Evolutionary conservation across 352 stramenopile species (phyloP).

Genomic region (Labyrinthula sp.): DNA sequence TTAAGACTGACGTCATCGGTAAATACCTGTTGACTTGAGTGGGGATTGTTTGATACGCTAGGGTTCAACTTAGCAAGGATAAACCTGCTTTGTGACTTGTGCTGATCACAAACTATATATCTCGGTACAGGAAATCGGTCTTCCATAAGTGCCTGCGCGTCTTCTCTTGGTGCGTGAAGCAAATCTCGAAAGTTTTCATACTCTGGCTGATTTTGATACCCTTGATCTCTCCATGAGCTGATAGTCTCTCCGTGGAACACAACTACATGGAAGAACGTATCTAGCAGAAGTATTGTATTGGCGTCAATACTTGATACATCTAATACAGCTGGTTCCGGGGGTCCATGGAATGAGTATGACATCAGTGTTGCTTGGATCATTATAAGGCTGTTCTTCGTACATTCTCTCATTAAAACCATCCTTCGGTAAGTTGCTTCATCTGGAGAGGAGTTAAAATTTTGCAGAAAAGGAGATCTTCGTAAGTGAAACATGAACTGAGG

Average conservation of each 20-base stretch:
- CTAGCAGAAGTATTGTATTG: conserved; percentile 93
- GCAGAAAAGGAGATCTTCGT: conserved; percentile 91
- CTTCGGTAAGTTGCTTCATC: conserved; percentile 64
- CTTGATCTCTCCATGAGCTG: conserved; percentile 85
- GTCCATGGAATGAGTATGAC: conserved; percentile 81
- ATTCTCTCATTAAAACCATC: conserved; percentile 69
- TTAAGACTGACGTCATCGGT: conserved; percentile 98
- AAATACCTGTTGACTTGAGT: conserved; percentile 77
- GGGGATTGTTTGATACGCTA: conserved; percentile 76
- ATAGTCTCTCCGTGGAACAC: conserved; percentile 99
- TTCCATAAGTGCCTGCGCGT: conserved; percentile 97
- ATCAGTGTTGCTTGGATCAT: conserved; percentile 99
- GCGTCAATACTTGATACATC: conserved; percentile 70
- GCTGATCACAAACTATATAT: conserved; percentile 97
- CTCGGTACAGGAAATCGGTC: conserved; percentile 86
- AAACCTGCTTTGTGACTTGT: conserved; percentile 96
- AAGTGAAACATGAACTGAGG: conserved; percentile 99
- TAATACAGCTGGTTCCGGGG: conserved; percentile 61
- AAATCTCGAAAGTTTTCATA: conserved; percentile 95
- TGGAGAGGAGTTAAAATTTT: conserved; percentile 92
- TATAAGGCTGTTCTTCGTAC: conserved; percentile 89
- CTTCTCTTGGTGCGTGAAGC: conserved; percentile 72
- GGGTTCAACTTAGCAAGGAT: conserved; percentile 99
- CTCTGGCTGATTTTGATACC: conserved; percentile 69
- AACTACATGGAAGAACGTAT: conserved; percentile 99